Conservation (phyloP, 2,329 filamentous ascomycete genomes). For the Trichoderma atroviride region DNA sequence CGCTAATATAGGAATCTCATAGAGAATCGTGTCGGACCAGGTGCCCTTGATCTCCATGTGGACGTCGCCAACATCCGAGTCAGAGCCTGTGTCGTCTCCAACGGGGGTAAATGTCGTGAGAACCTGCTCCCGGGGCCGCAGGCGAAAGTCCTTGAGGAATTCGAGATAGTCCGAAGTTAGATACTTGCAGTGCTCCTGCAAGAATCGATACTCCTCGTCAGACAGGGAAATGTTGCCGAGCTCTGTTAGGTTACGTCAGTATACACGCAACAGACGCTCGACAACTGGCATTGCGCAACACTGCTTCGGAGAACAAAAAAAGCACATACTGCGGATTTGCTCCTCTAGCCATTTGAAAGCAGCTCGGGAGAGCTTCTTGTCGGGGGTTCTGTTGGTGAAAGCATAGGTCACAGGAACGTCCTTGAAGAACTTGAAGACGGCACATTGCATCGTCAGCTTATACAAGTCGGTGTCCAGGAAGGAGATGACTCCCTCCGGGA, state of each 20-base stretch:
- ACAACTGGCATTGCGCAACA: not conserved
- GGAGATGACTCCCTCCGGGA: conserved; percentile 77
- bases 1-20: conserved; percentile 93
- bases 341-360: conserved; percentile 84
- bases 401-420: conserved; percentile 82
- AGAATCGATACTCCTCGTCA: conserved; percentile 76
- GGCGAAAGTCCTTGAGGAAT: conserved; percentile 79
- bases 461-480: conserved; percentile 85
- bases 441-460: conserved; percentile 99
- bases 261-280: not conserved
- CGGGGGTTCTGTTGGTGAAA: conserved; percentile 92
- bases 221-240: conserved; percentile 81
- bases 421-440: conserved; percentile 89
- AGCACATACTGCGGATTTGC: conserved; percentile 74
- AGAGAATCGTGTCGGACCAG: conserved; percentile 95
- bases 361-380: conserved; percentile 83
- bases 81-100: conserved; percentile 60
- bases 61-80: conserved; percentile 72
- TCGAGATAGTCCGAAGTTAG: conserved; percentile 75
- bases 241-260: conserved; percentile 54
- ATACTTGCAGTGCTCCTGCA: conserved; percentile 79
- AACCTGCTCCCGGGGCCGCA: conserved; percentile 81
- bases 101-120: conserved; percentile 65
- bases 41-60: conserved; percentile 75
- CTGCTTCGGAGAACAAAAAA: not conserved